A percentile compares a stretch with the other conserved stretches of the same genome.
Evolutionary conservation across 2,329 filamentous ascomycete species (phyloP).

Genomic region (Nannizzia gypsea): DNA sequence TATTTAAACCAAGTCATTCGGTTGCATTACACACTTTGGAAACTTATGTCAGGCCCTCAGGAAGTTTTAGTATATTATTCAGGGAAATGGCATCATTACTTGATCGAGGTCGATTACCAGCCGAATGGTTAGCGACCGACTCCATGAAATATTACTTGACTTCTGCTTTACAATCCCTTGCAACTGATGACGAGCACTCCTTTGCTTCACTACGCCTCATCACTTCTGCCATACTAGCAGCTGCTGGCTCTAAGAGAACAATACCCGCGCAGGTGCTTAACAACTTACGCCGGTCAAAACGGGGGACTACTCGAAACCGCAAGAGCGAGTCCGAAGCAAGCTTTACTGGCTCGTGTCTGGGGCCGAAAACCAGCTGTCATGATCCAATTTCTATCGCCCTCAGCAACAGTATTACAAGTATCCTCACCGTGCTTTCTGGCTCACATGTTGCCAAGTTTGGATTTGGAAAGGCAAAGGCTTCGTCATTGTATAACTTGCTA

Average conservation of each 20-base stretch:
- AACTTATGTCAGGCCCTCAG: constrained; percentile 18
- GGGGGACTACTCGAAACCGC: background rate
- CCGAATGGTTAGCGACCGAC: constrained; percentile 32
- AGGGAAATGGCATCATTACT: constrained; percentile 27
- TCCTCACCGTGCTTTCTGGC: constrained; percentile 12
- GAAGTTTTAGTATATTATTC: constrained; percentile 22
- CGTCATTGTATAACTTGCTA: constrained; percentile 11
- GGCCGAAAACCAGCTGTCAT: background rate
- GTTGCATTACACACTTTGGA: constrained; percentile 24
- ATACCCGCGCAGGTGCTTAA: background rate
- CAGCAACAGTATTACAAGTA: constrained; percentile 15
- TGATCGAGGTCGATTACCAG: constrained; percentile 22
- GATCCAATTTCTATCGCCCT: constrained; percentile 9
- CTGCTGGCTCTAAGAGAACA: background rate
- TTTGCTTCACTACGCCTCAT: constrained; percentile 17
- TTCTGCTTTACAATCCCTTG: constrained; percentile 27
- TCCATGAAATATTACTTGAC: constrained; percentile 28
- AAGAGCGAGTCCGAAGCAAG: background rate
- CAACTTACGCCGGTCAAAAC: constrained; percentile 1
- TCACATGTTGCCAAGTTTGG: constrained; percentile 10
- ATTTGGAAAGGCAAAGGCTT: background rate
- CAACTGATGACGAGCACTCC: constrained; percentile 24
- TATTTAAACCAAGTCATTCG: constrained; percentile 22
- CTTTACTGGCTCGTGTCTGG: background rate
- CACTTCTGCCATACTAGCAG: constrained; percentile 5